Conservation (phyloP, 345 rosid genomes). For the Eucalyptus melliodora region DNA sequence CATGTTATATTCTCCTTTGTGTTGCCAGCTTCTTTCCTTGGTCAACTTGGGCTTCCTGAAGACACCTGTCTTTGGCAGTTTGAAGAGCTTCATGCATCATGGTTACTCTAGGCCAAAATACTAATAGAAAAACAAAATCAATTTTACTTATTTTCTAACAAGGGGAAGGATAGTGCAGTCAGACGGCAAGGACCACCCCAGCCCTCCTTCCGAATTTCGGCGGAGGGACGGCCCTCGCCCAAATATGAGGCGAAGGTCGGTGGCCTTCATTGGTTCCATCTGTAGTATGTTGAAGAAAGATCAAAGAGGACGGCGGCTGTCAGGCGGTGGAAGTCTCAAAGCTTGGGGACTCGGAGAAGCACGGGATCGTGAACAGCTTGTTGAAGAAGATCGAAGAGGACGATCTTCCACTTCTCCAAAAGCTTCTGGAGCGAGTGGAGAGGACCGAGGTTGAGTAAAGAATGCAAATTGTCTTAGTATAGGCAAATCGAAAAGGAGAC, state of each 20-base stretch:
- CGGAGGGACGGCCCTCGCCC: not conserved
- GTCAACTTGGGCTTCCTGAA: no score
- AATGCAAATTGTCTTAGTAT: not conserved
- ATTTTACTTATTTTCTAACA: no score
- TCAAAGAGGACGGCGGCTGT: not conserved
- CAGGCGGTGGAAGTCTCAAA: not conserved
- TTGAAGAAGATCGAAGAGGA: not conserved
- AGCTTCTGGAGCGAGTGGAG: not conserved
- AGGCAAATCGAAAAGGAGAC: not conserved
- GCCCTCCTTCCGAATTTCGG: not conserved
- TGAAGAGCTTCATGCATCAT: no score
- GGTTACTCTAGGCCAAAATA: no score
- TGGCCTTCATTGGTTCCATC: not conserved
- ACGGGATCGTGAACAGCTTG: not conserved
- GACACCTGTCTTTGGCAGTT: no score
- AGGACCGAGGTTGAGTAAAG: not conserved
- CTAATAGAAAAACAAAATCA: no score
- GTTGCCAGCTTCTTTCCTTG: no score
- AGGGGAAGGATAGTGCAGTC: not conserved
- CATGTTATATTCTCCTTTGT: no score
- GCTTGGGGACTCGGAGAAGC: not conserved
- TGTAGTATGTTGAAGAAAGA: not conserved
- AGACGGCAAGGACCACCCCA: not conserved
- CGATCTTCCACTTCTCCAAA: not conserved
- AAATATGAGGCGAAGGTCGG: not conserved